Evolutionary conservation across 225 moss, liverwort and hornwort species (phyloP), one percentile per base, ranked within the genome.

Genomic region (Bryum argenteum): DNA sequence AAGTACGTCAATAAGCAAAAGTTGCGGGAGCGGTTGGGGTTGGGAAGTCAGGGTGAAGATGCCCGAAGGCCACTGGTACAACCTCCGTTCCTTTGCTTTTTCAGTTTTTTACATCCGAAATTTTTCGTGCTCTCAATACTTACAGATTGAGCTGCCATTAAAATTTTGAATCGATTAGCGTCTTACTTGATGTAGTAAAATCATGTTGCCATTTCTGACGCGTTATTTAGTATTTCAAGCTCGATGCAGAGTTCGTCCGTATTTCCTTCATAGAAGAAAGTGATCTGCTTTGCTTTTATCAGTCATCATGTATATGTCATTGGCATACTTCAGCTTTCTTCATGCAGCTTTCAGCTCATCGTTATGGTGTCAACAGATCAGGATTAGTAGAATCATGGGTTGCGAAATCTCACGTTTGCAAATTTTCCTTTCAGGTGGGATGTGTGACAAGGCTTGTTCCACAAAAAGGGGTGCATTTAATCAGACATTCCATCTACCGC

Each of bases 361-460:
- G 16, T 22, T 23, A 67, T 40, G 19, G 60, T 21, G 44, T 61
- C 11, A 1, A 55, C 41, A 12, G 17, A 18, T 26, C 33, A 10
- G 40, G 14, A 62, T 17, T 9, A 8, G 16, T 24, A 54, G 38
- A 2, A 43, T 24, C 53, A 23, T 44, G 44, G 52, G 43, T 33
- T 67, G 38, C 24, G 21, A 58, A 28, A n/a, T 48, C 54, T 65
- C 1, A 72, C 33, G 47, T 38, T 6, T 42, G 47, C n/a, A 9
- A 44, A 33, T 68, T 58, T 75, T 55, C 52, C 58, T 16, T 54
- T 47, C 84, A 97, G 97, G 97, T 97, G 75, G 97, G 90, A 75
- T 92, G 94, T 76, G 90, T 97, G 66, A 97, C 97, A 58, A 86
- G 97, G 53, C 85, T 97, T 67, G 97, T 97, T 24, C 92, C 97